phyloP scores from a whole-genome alignment of 495 filamentous ascomycete genomes.

The Pyrenopolyporus hunteri region DNA sequence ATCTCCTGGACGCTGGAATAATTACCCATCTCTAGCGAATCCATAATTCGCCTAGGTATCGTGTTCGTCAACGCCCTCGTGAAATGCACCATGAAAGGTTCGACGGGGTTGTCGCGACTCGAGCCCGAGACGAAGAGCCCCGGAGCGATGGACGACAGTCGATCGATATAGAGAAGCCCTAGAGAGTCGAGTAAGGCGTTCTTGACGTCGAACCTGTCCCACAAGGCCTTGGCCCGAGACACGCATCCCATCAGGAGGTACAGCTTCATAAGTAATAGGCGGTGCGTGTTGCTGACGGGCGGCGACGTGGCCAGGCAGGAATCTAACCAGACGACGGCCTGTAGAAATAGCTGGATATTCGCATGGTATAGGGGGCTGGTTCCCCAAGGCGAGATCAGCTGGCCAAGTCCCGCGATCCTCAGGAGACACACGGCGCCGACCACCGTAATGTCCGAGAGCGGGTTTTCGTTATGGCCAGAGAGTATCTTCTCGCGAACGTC shows the following conservation, averaged over 20 bases:
- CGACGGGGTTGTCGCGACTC: conserved; percentile 21
- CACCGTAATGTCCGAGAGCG: conserved; percentile 51
- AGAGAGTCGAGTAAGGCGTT: conserved; percentile 57
- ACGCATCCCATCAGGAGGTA: conserved; percentile 54
- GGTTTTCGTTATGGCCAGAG: conserved; percentile 42
- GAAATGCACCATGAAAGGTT: conserved; percentile 46
- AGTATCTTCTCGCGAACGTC: conserved; percentile 26
- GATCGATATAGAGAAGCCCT: conserved; percentile 54
- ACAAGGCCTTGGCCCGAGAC: conserved; percentile 49
- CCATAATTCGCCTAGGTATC: conserved; percentile 49
- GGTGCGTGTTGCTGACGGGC: conserved; percentile 46
- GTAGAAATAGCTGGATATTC: conserved; percentile 47
- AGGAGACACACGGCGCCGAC: conserved; percentile 53
- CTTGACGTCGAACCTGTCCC: conserved; percentile 54
- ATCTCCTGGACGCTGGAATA: conserved; percentile 55
- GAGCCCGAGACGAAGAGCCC: conserved; percentile 42
- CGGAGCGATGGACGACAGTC: conserved; percentile 58
- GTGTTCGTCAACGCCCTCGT: conserved; percentile 42
- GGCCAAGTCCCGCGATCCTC: conserved; percentile 49
- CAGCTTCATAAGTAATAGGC: conserved; percentile 53
- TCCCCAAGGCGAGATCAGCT: not conserved
- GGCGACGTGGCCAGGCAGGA: conserved; percentile 43
- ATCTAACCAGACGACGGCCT: conserved; percentile 55
- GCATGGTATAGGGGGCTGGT: conserved; percentile 39
- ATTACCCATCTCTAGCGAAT: conserved; percentile 51